These are phyloP conservation scores for Akebia trifoliata DNA, from an alignment of 164 flowering plant genomes.

Conservation along the genomic window DNA sequence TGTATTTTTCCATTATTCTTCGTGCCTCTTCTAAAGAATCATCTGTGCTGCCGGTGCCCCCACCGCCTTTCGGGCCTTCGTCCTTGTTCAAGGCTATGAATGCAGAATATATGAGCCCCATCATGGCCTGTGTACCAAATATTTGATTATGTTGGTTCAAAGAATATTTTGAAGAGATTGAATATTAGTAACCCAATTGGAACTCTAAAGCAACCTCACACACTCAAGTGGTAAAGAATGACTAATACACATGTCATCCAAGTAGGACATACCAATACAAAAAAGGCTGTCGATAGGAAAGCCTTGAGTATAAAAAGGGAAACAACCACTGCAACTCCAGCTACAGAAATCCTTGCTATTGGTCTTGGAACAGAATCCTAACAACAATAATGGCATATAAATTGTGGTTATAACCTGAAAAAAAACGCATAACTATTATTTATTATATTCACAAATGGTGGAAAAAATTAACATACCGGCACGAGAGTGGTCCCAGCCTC, in stretches of 20 bases:
- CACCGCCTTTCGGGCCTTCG: constrained; percentile 59
- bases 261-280: constrained; percentile 62
- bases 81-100: constrained; percentile 84
- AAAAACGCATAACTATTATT: too few species aligned
- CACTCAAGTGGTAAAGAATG: too few species aligned
- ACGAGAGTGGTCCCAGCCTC: constrained; percentile 86
- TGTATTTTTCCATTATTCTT: constrained; percentile 96
- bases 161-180: not conserved
- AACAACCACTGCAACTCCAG: constrained; percentile 33
- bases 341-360: constrained; percentile 63
- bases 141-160: not conserved
- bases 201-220: too few species aligned
- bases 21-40: constrained; percentile 87
- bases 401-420: not conserved
- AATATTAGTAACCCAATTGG: not conserved
- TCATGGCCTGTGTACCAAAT: constrained; percentile 52
- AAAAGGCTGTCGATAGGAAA: constrained; percentile 78
- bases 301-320: constrained; percentile 71
- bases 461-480: constrained; percentile 55
- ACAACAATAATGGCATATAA: constrained; percentile 12
- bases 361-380: constrained; percentile 85
- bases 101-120: constrained; percentile 76
- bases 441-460: too few species aligned
- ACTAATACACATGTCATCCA: too few species aligned
- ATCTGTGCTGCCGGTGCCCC: constrained; percentile 37